Percentiles rank a stretch among this genome's conserved stretches.
phyloP scores from a whole-genome alignment of 257 asterid genomes.

The Jacaranda mimosifolia region DNA sequence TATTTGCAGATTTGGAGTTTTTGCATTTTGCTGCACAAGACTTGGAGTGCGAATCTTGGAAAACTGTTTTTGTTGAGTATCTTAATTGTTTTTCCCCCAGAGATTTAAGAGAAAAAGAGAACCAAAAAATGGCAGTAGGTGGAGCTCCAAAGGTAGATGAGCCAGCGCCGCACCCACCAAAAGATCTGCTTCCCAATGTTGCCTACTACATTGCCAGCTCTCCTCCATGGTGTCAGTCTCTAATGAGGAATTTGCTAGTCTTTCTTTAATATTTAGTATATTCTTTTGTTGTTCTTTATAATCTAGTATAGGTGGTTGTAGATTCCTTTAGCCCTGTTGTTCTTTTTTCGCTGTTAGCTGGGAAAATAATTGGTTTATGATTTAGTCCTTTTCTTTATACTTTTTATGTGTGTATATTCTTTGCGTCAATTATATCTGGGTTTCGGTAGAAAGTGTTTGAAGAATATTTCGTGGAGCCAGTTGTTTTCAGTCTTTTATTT shows the following conservation, averaged over 20 bases:
- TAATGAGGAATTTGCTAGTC: slow-evolving; percentile 7
- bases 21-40: slow-evolving; percentile 34
- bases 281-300: slow-evolving; percentile 14
- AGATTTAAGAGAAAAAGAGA: slow-evolving; percentile 36
- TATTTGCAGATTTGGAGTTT: slow-evolving; percentile 43
- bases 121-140: slow-evolving; percentile 68
- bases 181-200: slow-evolving; percentile 93
- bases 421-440: slow-evolving; percentile 28
- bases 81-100: slow-evolving; percentile 21
- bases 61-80: not conserved
- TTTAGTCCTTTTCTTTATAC: slow-evolving; percentile 30
- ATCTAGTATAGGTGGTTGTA: slow-evolving; percentile 37
- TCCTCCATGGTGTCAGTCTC: slow-evolving; percentile 95
- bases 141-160: slow-evolving; percentile 74
- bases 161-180: slow-evolving; percentile 91
- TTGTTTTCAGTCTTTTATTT: slow-evolving; percentile 25
- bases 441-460: slow-evolving; percentile 40
- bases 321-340: slow-evolving; percentile 34
- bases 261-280: slow-evolving; percentile 27
- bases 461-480: slow-evolving; percentile 47
- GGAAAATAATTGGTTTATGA: slow-evolving; percentile 27
- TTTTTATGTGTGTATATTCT: slow-evolving; percentile 39
- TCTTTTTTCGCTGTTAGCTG: slow-evolving; percentile 32
- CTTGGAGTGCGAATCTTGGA: slow-evolving; percentile 30
- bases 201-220: slow-evolving; percentile 96